Evolutionary conservation across 1,284 basidiomycete genomes (phyloP).

Genomic region (Ustilago sp.): DNA sequence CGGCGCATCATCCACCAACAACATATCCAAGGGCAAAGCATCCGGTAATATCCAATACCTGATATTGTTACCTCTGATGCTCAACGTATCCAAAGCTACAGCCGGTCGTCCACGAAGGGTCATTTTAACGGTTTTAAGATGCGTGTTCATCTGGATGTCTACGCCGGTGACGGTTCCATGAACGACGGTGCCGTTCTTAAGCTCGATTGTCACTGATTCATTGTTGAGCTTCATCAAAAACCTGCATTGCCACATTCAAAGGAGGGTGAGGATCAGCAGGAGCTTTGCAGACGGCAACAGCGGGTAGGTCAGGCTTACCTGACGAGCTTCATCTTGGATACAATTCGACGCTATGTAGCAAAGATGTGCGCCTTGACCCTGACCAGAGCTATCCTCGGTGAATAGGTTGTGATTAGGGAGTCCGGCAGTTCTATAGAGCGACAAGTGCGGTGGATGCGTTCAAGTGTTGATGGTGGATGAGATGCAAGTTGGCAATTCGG

Average conservation of each 20-base stretch:
- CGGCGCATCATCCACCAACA: slow-evolving; percentile 96
- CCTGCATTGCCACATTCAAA: slow-evolving; percentile 71
- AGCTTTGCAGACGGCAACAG: too few species aligned
- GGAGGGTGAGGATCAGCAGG: background rate
- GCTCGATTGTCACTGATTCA: slow-evolving; percentile 97
- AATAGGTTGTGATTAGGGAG: slow-evolving; percentile 30
- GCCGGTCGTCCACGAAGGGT: slow-evolving; percentile 86
- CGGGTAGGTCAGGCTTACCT: slow-evolving; percentile 42
- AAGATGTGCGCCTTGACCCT: slow-evolving; percentile 47
- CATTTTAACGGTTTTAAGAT: slow-evolving; percentile 96
- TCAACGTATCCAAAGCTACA: slow-evolving; percentile 73
- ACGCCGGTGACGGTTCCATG: slow-evolving; percentile 92
- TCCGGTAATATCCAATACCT: slow-evolving; percentile 95
- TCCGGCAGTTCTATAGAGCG: slow-evolving; percentile 22
- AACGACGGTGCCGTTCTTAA: slow-evolving; percentile 95
- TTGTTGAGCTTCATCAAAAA: slow-evolving; percentile 99
- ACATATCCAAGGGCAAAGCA: slow-evolving; percentile 92
- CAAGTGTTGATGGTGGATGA: background rate
- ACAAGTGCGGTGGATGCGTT: background rate
- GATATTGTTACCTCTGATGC: slow-evolving; percentile 72
- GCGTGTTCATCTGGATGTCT: slow-evolving; percentile 83
- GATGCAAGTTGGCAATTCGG: background rate
- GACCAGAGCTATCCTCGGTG: slow-evolving; percentile 2
- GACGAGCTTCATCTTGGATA: slow-evolving; percentile 68
- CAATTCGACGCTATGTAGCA: background rate